A percentile compares a stretch with the other conserved stretches of the same genome.
Conservation (phyloP, 129 eudicot genomes). For the Centaurea solstitialis region DNA sequence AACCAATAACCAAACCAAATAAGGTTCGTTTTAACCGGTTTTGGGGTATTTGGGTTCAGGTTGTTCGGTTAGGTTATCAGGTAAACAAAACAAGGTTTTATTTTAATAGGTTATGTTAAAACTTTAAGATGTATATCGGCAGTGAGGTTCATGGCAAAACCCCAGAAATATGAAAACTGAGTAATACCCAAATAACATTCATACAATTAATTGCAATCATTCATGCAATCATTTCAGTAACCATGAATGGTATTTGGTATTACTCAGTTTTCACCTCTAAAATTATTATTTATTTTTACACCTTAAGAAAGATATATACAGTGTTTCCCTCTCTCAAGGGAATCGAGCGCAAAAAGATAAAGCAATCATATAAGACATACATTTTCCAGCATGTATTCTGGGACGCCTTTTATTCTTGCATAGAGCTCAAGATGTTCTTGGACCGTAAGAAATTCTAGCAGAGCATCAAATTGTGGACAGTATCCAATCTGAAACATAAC, state of each 20-base stretch:
- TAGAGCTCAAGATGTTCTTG: conserved; percentile 94
- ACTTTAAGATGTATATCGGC: not conserved
- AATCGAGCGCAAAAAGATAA: not conserved
- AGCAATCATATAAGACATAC: conserved; percentile 42
- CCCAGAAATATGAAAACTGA: no score
- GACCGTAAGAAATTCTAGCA: conserved; percentile 76
- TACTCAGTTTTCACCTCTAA: no score
- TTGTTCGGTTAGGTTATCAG: not conserved
- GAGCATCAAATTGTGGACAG: conserved; percentile 97
- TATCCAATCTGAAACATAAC: conserved; percentile 80
- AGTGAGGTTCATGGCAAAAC: not conserved
- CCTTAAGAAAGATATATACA: not conserved
- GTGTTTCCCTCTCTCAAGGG: not conserved
- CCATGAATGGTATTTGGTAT: no score
- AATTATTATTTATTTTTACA: not conserved
- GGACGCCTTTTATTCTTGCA: conserved; percentile 94
- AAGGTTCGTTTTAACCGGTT: not conserved
- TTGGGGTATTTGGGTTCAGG: not conserved
- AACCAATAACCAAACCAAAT: not conserved
- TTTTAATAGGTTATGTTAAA: not conserved
- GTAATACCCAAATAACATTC: no score
- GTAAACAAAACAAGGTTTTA: not conserved
- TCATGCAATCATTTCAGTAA: no score
- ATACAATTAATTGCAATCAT: no score
- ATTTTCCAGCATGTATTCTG: conserved; percentile 62